phyloP scores from a whole-genome alignment of 164 flowering plant species.

The Hamamelis virginiana region DNA sequence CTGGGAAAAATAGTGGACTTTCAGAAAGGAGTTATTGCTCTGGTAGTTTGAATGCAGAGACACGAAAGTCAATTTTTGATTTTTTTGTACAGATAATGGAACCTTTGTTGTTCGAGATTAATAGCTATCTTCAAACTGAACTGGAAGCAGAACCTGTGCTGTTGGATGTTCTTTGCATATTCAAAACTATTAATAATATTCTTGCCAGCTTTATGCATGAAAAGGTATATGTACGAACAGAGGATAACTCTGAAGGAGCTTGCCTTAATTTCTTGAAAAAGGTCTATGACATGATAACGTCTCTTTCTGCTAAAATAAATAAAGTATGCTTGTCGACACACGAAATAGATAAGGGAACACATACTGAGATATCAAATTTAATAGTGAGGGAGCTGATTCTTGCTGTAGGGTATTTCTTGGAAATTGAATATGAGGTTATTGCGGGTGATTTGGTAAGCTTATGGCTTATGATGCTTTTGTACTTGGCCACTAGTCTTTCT shows the following conservation, averaged over 20 bases:
- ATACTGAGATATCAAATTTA: conserved; percentile 22
- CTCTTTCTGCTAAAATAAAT: conserved; percentile 37
- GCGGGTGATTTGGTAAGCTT: conserved; percentile 58
- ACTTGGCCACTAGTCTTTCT: conserved; percentile 33
- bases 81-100: conserved; percentile 68
- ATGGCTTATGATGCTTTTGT: conserved; percentile 64
- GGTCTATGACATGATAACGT: conserved; percentile 33
- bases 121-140: conserved; percentile 27
- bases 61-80: conserved; percentile 62
- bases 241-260: conserved; percentile 70
- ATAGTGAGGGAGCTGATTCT: conserved; percentile 55
- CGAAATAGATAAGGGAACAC: conserved; percentile 13
- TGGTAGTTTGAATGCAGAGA: conserved; percentile 42
- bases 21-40: conserved; percentile 17
- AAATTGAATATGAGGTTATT: conserved; percentile 76
- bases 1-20: conserved; percentile 6
- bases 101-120: conserved; percentile 51
- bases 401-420: conserved; percentile 51
- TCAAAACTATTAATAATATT: conserved; percentile 53
- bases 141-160: conserved; percentile 29
- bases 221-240: conserved; percentile 57
- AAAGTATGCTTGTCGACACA: conserved; percentile 22
- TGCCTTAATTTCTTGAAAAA: conserved; percentile 57
- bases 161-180: conserved; percentile 30
- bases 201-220: conserved; percentile 50